Evolutionary conservation across 331 rosid species (phyloP).

Genomic region (Malus hybrid): DNA sequence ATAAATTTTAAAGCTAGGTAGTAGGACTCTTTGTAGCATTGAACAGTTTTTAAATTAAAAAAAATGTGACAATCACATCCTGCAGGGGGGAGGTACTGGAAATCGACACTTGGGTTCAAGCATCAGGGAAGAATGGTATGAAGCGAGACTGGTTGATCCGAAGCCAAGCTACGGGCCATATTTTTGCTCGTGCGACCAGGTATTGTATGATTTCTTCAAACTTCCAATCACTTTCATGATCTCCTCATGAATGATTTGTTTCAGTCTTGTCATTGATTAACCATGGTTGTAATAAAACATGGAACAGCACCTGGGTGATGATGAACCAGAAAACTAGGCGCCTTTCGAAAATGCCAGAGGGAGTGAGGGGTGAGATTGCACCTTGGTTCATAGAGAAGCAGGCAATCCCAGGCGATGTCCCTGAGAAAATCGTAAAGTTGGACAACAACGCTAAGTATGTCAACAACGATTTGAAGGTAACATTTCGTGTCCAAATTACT

Average conservation of each 20-base stretch:
- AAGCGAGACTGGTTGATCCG: slow-evolving; percentile 78
- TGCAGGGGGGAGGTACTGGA: slow-evolving; percentile 89
- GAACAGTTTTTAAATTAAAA: not conserved
- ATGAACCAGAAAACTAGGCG: slow-evolving; percentile 92
- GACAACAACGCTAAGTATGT: slow-evolving; percentile 62
- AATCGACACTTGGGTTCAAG: slow-evolving; percentile 93
- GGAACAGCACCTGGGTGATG: slow-evolving; percentile 95
- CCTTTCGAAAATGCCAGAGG: slow-evolving; percentile 89
- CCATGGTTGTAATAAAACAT: slow-evolving; percentile 5
- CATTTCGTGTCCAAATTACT: not conserved
- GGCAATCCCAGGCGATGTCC: slow-evolving; percentile 61
- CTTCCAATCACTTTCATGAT: not conserved
- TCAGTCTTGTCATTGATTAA: not conserved
- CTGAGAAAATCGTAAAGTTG: slow-evolving; percentile 65
- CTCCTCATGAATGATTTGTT: not conserved
- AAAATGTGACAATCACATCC: not conserved
- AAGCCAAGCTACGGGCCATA: slow-evolving; percentile 69
- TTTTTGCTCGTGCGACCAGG: slow-evolving; percentile 83
- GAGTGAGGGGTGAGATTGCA: slow-evolving; percentile 68
- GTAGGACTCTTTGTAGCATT: not conserved
- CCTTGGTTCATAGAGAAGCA: slow-evolving; percentile 87
- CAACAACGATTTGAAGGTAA: slow-evolving; percentile 64
- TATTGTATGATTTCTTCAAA: slow-evolving; percentile 7
- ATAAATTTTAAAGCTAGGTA: not conserved
- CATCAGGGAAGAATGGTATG: slow-evolving; percentile 95